Percentiles rank a stretch among this genome's conserved stretches.
Evolutionary conservation across 352 stramenopile species (phyloP).

Genomic region (Pythium aristosporum): DNA sequence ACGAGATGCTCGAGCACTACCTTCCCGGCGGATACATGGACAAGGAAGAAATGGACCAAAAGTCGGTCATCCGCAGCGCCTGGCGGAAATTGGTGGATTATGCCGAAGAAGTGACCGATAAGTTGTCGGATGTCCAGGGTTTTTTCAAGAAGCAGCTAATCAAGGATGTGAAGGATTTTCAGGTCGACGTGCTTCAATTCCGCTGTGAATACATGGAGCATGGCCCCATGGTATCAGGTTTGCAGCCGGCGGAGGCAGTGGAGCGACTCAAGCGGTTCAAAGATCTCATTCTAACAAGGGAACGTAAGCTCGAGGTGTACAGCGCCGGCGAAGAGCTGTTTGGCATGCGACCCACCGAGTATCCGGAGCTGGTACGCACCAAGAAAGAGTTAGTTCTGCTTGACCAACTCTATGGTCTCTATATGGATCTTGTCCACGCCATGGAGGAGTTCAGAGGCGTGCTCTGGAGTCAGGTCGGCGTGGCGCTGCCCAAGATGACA

Average conservation of each 20-base stretch:
- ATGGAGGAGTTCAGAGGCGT: conserved; percentile 97
- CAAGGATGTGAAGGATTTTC: conserved; percentile 96
- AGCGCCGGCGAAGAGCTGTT: conserved; percentile 96
- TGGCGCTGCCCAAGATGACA: conserved; percentile 94
- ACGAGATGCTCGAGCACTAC: conserved; percentile 96
- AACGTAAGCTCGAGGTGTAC: conserved; percentile 98
- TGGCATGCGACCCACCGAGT: conserved; percentile 93
- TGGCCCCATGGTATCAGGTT: conserved; percentile 96
- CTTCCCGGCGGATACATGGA: conserved; percentile 96
- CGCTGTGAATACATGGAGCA: conserved; percentile 95
- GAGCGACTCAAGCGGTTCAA: conserved; percentile 97
- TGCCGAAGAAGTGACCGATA: conserved; percentile 92
- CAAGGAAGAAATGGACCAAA: conserved; percentile 99
- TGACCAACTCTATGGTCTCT: conserved; percentile 95
- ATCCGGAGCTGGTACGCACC: conserved; percentile 95
- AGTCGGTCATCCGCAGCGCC: conserved; percentile 97
- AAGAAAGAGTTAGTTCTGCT: conserved; percentile 97
- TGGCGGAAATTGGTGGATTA: conserved; percentile 98
- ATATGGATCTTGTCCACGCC: conserved; percentile 96
- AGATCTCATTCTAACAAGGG: conserved; percentile 96
- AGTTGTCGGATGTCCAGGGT: conserved; percentile 94
- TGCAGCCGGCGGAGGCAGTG: conserved; percentile 95
- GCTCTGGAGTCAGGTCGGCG: conserved; percentile 91
- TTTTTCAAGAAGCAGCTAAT: conserved; percentile 95
- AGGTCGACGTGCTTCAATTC: conserved; percentile 95